phyloP scores from a whole-genome alignment of 768 basidiomycete genomes.

The Boletus rubroflammeus region DNA sequence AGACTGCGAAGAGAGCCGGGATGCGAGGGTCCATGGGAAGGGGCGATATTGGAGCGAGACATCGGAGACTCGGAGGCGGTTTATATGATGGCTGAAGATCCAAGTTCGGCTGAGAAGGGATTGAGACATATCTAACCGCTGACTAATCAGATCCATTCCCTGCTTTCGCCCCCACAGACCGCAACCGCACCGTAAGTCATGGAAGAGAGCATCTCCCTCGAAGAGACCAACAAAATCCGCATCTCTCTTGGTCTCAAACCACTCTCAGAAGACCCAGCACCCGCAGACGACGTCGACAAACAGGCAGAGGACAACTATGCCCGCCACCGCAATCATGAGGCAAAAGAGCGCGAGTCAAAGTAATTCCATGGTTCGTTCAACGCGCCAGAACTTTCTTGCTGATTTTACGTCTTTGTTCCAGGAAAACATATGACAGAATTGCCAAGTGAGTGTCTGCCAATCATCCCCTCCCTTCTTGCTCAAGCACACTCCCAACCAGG shows the following conservation, averaged over 20 bases:
- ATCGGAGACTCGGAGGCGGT: not conserved
- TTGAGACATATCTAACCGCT: not conserved
- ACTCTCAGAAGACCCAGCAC: constrained; percentile 73
- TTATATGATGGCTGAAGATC: not conserved
- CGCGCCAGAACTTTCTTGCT: constrained; percentile 11
- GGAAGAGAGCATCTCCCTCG: constrained; percentile 88
- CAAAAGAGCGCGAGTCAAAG: constrained; percentile 74
- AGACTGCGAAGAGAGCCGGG: constrained; percentile 7
- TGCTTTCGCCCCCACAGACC: not conserved
- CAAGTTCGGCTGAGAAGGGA: not conserved
- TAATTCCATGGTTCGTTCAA: constrained; percentile 39
- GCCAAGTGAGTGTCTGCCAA: constrained; percentile 76
- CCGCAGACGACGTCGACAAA: constrained; percentile 73
- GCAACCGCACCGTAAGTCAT: too few species aligned
- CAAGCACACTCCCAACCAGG: constrained; percentile 53
- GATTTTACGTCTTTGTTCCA: constrained; percentile 32
- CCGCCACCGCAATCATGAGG: constrained; percentile 63
- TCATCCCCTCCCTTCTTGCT: constrained; percentile 27
- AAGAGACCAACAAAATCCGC: constrained; percentile 96
- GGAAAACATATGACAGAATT: constrained; percentile 71
- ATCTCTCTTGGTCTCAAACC: constrained; percentile 92
- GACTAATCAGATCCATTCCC: constrained; percentile 7
- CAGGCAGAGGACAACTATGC: constrained; percentile 86
- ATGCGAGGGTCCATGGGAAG: constrained; percentile 11
- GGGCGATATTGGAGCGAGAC: not conserved